Evolutionary conservation across 2,329 filamentous ascomycete species (phyloP).

Genomic region (Pseudohalonectria lignicola): DNA sequence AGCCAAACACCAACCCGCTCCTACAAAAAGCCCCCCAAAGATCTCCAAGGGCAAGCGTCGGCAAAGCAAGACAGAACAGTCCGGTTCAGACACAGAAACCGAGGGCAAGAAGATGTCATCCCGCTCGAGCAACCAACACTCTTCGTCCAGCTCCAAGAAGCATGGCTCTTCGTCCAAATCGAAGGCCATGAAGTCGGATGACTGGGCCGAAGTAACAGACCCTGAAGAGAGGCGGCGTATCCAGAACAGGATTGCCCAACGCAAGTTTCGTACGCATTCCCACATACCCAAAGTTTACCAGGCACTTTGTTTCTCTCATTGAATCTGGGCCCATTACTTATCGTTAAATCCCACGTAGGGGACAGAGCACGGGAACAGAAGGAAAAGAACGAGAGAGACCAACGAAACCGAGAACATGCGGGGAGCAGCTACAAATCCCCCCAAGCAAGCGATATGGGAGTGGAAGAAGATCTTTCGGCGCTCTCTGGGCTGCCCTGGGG

Average conservation of each 20-base stretch:
- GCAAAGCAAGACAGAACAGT: not conserved
- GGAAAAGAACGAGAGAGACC: constrained; percentile 53
- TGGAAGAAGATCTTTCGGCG: constrained; percentile 29
- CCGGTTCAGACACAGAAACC: not conserved
- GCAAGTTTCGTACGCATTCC: constrained; percentile 56
- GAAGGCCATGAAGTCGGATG: constrained; percentile 43
- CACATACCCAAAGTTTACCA: not conserved
- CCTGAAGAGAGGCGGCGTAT: constrained; percentile 62
- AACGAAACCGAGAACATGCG: constrained; percentile 52
- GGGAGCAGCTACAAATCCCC: constrained; percentile 54
- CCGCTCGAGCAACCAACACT: constrained; percentile 15
- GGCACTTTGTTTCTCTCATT: constrained; percentile 1
- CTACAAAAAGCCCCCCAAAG: too few relatives aligned
- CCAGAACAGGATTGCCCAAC: constrained; percentile 65
- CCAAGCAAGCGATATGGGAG: constrained; percentile 41
- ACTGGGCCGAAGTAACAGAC: constrained; percentile 61
- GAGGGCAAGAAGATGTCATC: constrained; percentile 18
- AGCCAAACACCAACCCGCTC: too few relatives aligned
- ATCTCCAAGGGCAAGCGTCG: not conserved
- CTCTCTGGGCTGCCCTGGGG: constrained; percentile 64
- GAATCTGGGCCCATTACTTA: not conserved
- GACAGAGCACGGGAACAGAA: constrained; percentile 59
- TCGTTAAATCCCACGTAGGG: constrained; percentile 32
- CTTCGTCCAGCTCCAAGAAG: constrained; percentile 23
- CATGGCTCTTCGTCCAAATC: constrained; percentile 24